A percentile compares a stretch with the other conserved stretches of the same genome.
Evolutionary conservation across 768 basidiomycete genomes (phyloP).

Genomic region (Cubamyces lactineus): DNA sequence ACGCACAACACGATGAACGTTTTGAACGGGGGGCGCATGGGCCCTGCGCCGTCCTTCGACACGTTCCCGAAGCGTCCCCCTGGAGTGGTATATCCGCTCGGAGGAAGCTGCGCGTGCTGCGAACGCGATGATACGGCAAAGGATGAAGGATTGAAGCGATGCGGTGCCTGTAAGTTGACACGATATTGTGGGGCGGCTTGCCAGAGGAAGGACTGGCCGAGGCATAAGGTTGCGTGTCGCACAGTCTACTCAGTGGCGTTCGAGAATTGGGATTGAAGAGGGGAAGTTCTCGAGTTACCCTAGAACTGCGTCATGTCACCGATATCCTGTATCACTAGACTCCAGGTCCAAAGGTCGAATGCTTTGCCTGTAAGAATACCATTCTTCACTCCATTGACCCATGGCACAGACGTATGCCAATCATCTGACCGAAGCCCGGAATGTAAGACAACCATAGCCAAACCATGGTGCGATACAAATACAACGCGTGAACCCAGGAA

Average conservation of each 20-base stretch:
- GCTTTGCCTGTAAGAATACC: background rate
- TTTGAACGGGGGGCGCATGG: background rate
- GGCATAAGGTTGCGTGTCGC: conserved; percentile 14
- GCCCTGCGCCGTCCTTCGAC: background rate
- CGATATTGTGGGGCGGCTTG: conserved; percentile 13
- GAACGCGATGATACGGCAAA: conserved; percentile 13
- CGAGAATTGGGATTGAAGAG: conserved; percentile 18
- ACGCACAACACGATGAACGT: conserved; percentile 5
- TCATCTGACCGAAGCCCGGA: too few species aligned
- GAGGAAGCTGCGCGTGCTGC: conserved; percentile 19
- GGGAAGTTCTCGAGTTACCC: background rate
- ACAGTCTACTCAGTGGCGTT: conserved; percentile 12
- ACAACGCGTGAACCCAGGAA: background rate
- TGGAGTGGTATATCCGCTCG: conserved; percentile 6
- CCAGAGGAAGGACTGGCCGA: conserved; percentile 16
- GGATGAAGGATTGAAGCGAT: background rate
- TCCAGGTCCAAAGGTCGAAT: background rate
- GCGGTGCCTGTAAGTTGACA: conserved; percentile 20
- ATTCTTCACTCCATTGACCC: too few species aligned
- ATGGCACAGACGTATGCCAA: too few species aligned
- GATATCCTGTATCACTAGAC: too few species aligned
- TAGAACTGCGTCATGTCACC: too few species aligned
- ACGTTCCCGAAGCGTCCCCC: background rate
- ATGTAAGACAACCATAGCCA: too few species aligned
- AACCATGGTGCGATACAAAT: background rate